Evolutionary conservation across 2,329 filamentous ascomycete genomes (phyloP), one percentile per base, ranked within the genome.

Genomic region (Massarina eburnea): DNA sequence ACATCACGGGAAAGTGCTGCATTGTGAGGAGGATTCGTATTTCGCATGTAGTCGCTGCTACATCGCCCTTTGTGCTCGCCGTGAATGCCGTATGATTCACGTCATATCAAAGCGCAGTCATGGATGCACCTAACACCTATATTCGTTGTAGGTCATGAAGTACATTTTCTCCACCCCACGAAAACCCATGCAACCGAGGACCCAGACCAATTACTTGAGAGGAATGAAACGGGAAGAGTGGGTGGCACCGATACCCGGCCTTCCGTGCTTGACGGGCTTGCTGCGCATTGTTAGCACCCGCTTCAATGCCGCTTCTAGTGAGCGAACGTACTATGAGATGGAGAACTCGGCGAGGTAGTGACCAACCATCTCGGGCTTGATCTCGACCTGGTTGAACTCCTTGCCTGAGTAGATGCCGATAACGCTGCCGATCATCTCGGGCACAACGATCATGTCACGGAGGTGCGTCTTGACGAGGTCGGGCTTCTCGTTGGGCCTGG

Each of bases 201-300:
- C 62, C 65, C 64, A 67, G 50, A 66, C 60, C 61, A 62, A 68
- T 73, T 96, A 97, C 85, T 99, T 99, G 78, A 99, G 88, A 78
- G 94, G 94, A 84, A 99, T 99, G 88, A 99, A 99, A 86, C 94
- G 91, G 79, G 94, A 99, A 82, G 92, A 97, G 89, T 99, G 91
- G 70, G 94, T 99, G 73, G 94, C 94, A 95, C 94, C 94, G 74
- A 99, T 99, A 97, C 94, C 94, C 73, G 94, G 94, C 79, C 94
- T 84, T 86, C 94, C 94, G 88, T 99, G 94, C 89, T 97, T 99
- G 87, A 99, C 94, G 73, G 94, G 94, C 82, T 91, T 91, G 89
- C 91, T 95, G 71, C 73, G 50, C 39, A 57, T 46, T 61, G 67
- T 77, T 88, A 65, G 62, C 52, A 17, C 27, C 43, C 18, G 24